Evolutionary conservation across 192 early-diverging fungal genomes (phyloP).

Genomic region (Chytriomyces hyalinus): DNA sequence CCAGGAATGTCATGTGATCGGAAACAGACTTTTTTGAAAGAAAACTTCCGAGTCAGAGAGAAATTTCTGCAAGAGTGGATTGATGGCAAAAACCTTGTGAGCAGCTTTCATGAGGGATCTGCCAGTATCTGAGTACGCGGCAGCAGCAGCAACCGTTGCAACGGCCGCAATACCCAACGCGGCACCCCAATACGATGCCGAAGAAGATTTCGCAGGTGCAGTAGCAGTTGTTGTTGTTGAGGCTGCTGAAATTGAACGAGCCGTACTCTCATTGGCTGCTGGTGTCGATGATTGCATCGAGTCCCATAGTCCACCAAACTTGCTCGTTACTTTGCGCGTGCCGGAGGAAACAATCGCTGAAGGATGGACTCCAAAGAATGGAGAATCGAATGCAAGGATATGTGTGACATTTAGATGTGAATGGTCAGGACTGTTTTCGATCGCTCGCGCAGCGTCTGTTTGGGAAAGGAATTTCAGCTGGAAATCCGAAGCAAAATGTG

Average conservation of each 20-base stretch:
- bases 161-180: constrained; percentile 8
- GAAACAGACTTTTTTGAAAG: not conserved
- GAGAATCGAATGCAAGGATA: constrained; percentile 61
- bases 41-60: not conserved
- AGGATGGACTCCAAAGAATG: constrained; percentile 56
- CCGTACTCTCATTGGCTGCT: not conserved
- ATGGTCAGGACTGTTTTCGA: not conserved
- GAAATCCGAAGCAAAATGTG: too few relatives aligned
- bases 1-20: constrained; percentile 7
- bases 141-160: constrained; percentile 1
- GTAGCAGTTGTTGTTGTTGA: not conserved
- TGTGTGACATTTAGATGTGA: constrained; percentile 53
- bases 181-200: not conserved
- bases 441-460: constrained; percentile 7
- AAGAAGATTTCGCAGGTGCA: not conserved
- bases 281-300: not conserved
- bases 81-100: too few relatives aligned
- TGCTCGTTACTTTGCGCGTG: constrained; percentile 32
- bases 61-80: too few relatives aligned
- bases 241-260: not conserved
- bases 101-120: too few relatives aligned
- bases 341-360: constrained; percentile 47
- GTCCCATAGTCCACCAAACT: not conserved
- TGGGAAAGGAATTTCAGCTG: too few relatives aligned
- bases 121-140: not conserved